Conservation (phyloP, 768 basidiomycete species). For the Lyophyllum shimeji region DNA sequence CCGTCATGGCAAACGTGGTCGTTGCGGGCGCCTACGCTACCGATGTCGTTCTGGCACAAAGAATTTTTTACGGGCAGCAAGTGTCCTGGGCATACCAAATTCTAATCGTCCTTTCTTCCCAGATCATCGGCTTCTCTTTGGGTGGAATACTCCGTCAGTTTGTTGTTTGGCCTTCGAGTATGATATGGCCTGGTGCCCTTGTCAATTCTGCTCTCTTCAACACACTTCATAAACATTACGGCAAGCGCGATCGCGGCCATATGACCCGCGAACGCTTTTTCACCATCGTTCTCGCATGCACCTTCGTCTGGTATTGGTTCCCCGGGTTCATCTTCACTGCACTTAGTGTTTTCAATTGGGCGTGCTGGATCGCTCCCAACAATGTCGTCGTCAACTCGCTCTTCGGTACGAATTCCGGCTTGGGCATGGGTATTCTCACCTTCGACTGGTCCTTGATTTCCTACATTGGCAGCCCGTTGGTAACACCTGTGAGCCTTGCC, state of each 20-base stretch:
- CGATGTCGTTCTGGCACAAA: slow-evolving; percentile 66
- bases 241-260: slow-evolving; percentile 64
- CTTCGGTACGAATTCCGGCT: slow-evolving; percentile 70
- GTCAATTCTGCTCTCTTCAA: slow-evolving; percentile 86
- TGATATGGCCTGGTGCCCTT: slow-evolving; percentile 89
- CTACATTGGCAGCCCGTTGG: slow-evolving; percentile 73
- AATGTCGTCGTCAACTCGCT: slow-evolving; percentile 72
- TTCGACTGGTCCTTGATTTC: slow-evolving; percentile 88
- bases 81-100: slow-evolving; percentile 58
- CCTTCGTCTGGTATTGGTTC: slow-evolving; percentile 73
- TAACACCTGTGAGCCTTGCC: slow-evolving; percentile 64
- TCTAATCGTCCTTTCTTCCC: slow-evolving; percentile 59
- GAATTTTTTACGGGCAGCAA: slow-evolving; percentile 63
- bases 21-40: slow-evolving; percentile 68
- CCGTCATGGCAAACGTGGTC: slow-evolving; percentile 76
- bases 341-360: slow-evolving; percentile 86
- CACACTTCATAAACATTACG: slow-evolving; percentile 78
- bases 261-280: slow-evolving; percentile 84
- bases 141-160: slow-evolving; percentile 77
- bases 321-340: slow-evolving; percentile 87
- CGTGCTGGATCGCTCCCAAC: slow-evolving; percentile 87
- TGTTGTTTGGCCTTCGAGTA: slow-evolving; percentile 82
- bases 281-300: slow-evolving; percentile 52
- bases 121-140: slow-evolving; percentile 68
- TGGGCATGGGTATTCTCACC: slow-evolving; percentile 81